These are phyloP conservation scores for Citrullus amarus DNA, from an alignment of 306 rosid genomes.

Conservation along the genomic window DNA sequence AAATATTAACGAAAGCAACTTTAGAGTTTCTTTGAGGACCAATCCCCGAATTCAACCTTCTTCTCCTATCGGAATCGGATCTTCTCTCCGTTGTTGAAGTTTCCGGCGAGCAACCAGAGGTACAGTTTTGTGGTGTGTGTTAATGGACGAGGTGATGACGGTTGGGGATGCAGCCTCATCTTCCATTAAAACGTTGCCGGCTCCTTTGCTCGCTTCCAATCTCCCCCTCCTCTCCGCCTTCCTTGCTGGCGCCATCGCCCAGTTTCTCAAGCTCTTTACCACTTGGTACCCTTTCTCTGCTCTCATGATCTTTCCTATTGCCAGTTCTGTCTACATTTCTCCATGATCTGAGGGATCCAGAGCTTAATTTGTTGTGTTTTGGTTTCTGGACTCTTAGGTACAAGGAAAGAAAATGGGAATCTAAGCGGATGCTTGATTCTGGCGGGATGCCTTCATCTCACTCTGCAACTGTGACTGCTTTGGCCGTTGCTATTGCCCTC, in stretches of 20 bases:
- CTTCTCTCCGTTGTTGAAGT: not conserved
- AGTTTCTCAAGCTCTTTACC: slow-evolving; percentile 92
- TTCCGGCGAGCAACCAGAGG: not conserved
- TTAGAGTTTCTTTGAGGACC: not conserved
- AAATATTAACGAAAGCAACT: not conserved
- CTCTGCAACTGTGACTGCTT: slow-evolving; percentile 74
- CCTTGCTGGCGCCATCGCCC: slow-evolving; percentile 68
- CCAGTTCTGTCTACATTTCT: not conserved
- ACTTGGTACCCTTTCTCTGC: slow-evolving; percentile 44
- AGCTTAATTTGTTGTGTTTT: slow-evolving; percentile 12
- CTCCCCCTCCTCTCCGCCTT: slow-evolving; percentile 50
- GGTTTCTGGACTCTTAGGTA: slow-evolving; percentile 53
- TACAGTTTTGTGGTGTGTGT: not conserved
- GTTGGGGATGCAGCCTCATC: slow-evolving; percentile 39
- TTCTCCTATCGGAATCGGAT: not conserved
- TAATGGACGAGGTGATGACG: slow-evolving; percentile 42
- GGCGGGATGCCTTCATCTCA: slow-evolving; percentile 96
- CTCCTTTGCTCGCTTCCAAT: slow-evolving; percentile 28
- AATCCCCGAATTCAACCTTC: not conserved
- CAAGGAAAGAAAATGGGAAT: slow-evolving; percentile 86
- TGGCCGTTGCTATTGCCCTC: slow-evolving; percentile 53
- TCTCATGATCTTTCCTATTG: not conserved
- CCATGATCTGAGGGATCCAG: slow-evolving; percentile 4
- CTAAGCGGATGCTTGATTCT: slow-evolving; percentile 72
- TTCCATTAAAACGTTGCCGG: slow-evolving; percentile 13